These are phyloP conservation scores for Euphorbia schlechtendalii DNA, from an alignment of 441 rosid species.

Conservation along the genomic window DNA sequence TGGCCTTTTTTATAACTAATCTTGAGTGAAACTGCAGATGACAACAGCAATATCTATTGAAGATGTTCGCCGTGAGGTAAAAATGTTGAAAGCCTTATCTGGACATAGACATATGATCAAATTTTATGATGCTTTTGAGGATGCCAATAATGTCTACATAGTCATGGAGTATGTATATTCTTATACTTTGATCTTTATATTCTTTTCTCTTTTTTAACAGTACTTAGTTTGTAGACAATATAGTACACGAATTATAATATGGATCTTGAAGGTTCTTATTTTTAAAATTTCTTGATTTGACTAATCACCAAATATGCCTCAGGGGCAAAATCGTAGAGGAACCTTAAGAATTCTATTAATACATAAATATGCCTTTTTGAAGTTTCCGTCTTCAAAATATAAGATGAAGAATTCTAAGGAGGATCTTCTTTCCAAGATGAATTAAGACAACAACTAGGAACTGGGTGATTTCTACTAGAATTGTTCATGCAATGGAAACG, in stretches of 20 bases:
- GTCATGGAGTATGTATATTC: conserved; percentile 82
- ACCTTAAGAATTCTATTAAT: background rate
- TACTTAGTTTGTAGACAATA: background rate
- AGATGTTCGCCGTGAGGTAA: conserved; percentile 94
- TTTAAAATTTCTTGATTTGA: background rate
- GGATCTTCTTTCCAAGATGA: background rate
- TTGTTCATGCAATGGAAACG: too few relatives aligned
- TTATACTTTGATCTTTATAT: background rate
- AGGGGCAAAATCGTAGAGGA: background rate
- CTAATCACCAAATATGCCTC: background rate
- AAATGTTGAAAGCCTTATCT: conserved; percentile 71
- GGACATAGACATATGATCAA: conserved; percentile 77
- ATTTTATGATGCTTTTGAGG: conserved; percentile 89
- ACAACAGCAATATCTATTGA: conserved; percentile 88
- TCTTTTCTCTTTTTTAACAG: background rate
- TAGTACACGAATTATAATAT: background rate
- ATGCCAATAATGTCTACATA: conserved; percentile 84
- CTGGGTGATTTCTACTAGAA: background rate
- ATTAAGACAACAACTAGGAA: background rate
- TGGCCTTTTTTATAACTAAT: conserved; percentile 1
- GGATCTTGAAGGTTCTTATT: background rate
- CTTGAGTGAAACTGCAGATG: conserved; percentile 48
- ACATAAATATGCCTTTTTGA: background rate
- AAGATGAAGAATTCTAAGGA: background rate
- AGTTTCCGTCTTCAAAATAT: background rate